Evolutionary conservation across 257 asterid species (phyloP), one percentile per base, ranked within the genome.

Genomic region (Solanum bukasovii): DNA sequence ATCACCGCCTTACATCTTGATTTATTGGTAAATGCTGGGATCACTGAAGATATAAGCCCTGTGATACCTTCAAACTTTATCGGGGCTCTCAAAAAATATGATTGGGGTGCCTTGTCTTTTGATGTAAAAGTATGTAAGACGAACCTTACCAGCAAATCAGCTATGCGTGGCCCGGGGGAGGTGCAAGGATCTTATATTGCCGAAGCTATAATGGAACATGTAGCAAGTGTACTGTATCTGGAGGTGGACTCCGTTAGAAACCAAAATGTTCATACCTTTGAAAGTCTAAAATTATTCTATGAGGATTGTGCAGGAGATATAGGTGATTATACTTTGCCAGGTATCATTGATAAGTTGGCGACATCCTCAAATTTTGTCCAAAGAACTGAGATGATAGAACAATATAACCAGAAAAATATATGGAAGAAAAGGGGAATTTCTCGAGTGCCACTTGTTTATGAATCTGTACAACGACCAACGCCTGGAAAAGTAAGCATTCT

Each of bases 151-250:
- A 93, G 94, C 92, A 94, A 93, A 90, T 88, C 98, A 27, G 93
- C 96, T 13, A 93, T 95, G 98, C 92, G 98, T 73, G 98, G 85
- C 27, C 98, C 98, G 0, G 98, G 98, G 81, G 98, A 94, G 89
- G 91, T 94, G 61, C 98, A 95, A 87, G 98, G 92, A 85, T 93
- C 96, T 56, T 93, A 82, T 89, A 90, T 94, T 68, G 96, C 98
- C 35, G 98, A 95, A 89, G 95, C 94, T 77, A 89, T 95, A 89
- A 63, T 95, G 3, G 98, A 95, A 85, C 93, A 93, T 37, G 90
- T 95, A 65, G 98, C 98, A 29, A 91, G 94, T 10, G 63, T 89
- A 33, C 94, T 95, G 23, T 89, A 91, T 2, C 12, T 92, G 84
- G 94, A 92, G 65, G 95, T 90, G 25, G 98, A 95, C 87, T 87